Evolutionary conservation across 2,329 filamentous ascomycete species (phyloP), one percentile per base, ranked within the genome.

Genomic region (Pestalotiopsis sp.): DNA sequence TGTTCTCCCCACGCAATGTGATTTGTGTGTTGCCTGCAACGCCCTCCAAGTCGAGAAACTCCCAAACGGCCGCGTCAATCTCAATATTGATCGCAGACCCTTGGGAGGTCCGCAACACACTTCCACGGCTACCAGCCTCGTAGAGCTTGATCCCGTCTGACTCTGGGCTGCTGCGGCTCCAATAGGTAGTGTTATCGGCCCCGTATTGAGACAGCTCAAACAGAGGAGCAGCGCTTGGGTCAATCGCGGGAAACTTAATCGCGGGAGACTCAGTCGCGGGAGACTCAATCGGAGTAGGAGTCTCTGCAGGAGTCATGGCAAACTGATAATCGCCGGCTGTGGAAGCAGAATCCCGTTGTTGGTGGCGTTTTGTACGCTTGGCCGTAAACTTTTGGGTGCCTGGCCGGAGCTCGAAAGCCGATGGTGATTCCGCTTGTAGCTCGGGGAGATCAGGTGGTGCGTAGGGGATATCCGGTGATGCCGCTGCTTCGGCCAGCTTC

Each of bases 61-160:
- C 58, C 58, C 58, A 61, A 7, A 68, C 40, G 2, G 26, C 13
- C 0, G 69, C 73, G 24, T 71, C 66, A 22, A 62, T 68, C n/a
- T 74, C 10, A 39, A 61, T 17, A n/a, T 61, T 20, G 26, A 61
- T 35, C 24, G 26, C 13, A 11, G 10, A 35, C 7, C 14, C 58
- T n/a, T 14, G 24, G 17, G 26, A 6, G 38, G 58, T 38, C 30
- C n/a, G 58, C 30, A 61, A 20, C 7, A 35, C 30, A 35, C 20
- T 61, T 40, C 10, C 17, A n/a, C 14, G 11, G n/a, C 58, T n/a
- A 22, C 7, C 58, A 10, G 7, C 13, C 17, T 61, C 13, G 17
- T 38, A 39, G 17, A 61, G 58, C 30, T 39, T 35, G 17, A 61
- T 61, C 11, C 58, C 58, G 22, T 39, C n/a, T 11, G 26, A 13